Conservation (phyloP, 306 rosid species). For the Oemleria cerasiformis region DNA sequence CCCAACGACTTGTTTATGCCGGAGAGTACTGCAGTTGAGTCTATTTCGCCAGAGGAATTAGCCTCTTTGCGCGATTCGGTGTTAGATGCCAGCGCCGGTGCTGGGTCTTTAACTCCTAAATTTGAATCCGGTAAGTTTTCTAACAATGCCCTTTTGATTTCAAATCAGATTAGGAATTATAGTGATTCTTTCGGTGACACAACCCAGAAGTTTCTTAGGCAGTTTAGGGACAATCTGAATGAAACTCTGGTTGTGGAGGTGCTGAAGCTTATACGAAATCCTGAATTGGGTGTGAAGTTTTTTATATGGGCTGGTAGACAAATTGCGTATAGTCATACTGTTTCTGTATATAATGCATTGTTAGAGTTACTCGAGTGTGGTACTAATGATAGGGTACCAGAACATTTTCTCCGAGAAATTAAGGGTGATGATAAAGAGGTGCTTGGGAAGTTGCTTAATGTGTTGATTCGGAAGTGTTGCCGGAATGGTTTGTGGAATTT, state of each 20-base stretch:
- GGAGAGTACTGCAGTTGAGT: slow-evolving; percentile 21
- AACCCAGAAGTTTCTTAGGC: slow-evolving; percentile 54
- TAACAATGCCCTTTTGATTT: slow-evolving; percentile 40
- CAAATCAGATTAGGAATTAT: slow-evolving; percentile 31
- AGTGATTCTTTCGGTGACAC: slow-evolving; percentile 38
- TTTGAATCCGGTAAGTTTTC: slow-evolving; percentile 26
- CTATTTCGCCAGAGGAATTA: slow-evolving; percentile 42
- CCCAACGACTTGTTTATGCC: slow-evolving; percentile 30
- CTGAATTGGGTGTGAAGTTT: slow-evolving; percentile 55
- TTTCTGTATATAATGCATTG: slow-evolving; percentile 42
- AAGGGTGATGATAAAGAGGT: slow-evolving; percentile 51
- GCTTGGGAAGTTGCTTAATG: slow-evolving; percentile 66
- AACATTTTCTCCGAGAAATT: slow-evolving; percentile 43
- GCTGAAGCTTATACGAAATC: slow-evolving; percentile 36
- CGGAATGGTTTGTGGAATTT: slow-evolving; percentile 71
- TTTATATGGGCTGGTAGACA: slow-evolving; percentile 79
- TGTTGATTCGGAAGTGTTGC: slow-evolving; percentile 65
- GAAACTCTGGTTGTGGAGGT: slow-evolving; percentile 53
- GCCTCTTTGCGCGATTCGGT: slow-evolving; percentile 47
- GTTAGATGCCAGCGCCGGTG: slow-evolving; percentile 33
- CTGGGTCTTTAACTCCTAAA: slow-evolving; percentile 20
- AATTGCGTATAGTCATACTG: slow-evolving; percentile 64
- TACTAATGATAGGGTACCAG: slow-evolving; percentile 37
- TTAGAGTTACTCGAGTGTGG: slow-evolving; percentile 41
- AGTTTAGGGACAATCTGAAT: slow-evolving; percentile 49